Evolutionary conservation across 2,329 filamentous ascomycete genomes (phyloP).

Genomic region (Paraphoma chrysanthemicola): DNA sequence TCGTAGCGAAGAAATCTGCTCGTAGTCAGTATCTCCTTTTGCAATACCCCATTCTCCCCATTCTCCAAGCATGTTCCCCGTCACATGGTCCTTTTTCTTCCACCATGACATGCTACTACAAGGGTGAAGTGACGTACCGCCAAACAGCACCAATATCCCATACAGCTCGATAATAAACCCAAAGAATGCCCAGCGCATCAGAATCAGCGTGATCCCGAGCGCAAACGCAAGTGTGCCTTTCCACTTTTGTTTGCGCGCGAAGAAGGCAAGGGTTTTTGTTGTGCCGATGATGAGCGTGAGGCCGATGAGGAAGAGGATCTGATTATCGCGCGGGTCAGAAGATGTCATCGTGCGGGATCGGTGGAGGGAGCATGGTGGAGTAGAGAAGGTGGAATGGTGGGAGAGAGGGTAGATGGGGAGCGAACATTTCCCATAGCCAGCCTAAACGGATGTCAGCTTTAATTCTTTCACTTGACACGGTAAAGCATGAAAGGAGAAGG

Average conservation of each 20-base stretch:
- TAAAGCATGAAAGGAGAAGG: background rate
- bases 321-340: no score
- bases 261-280: slow-evolving; percentile 91
- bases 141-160: slow-evolving; percentile 91
- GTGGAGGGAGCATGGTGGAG: no score
- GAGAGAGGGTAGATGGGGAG: slow-evolving; percentile 7
- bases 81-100: no score
- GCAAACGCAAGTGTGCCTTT: slow-evolving; percentile 91
- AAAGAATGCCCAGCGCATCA: slow-evolving; percentile 87
- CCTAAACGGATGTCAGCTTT: slow-evolving; percentile 55
- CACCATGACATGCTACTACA: no score
- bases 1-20: slow-evolving; percentile 93
- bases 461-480: no score
- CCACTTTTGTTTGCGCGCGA: slow-evolving; percentile 89
- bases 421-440: slow-evolving; percentile 95
- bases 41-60: no score
- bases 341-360: no score
- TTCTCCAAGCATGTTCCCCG: no score
- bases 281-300: slow-evolving; percentile 94
- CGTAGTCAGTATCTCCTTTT: no score
- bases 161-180: slow-evolving; percentile 92
- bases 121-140: no score
- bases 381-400: no score
- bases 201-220: slow-evolving; percentile 80
- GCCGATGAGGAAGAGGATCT: slow-evolving; percentile 98